Base-by-base conservation (phyloP, 495 filamentous ascomycete genomes). In the Immersiella caudata region DNA sequence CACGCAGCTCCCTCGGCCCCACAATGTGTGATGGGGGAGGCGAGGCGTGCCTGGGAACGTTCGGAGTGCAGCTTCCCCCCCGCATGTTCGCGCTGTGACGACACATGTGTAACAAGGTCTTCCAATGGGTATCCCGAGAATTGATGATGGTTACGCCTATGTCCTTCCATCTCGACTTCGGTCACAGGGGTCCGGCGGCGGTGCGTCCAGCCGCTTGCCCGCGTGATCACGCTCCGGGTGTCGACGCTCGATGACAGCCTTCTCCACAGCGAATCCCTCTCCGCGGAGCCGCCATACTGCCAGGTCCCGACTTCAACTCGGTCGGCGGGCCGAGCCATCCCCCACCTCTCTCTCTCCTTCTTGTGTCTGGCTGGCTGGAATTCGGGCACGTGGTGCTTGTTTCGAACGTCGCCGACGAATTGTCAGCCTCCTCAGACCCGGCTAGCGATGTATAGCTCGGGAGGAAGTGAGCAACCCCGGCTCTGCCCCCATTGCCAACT, bases 171-270 rank as follows among this genome's bases (percentile, higher is more conserved):
- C n/a, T 33, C 26, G 14, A n/a, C 25, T n/a, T 65, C n/a, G 51
- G 33, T 24, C 63, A 49, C 52, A 65, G 52, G 63, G 52, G n/a
- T 55, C 60, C 12, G 21, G 36, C 25, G 12, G 62, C 58, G 33
- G 35, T 29, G 16, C 12, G 52, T 65, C 56, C 66, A 68, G 64
- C 62, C 60, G 58, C 58, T 60, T 50, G 63, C 18, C 60, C 69
- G 62, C 67, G 67, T 71, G 63, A 71, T 71, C 66, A 68, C 35
- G 59, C 46, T 50, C 56, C 54, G 24, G 54, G 62, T 64, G 52
- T 60, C 59, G 52, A 66, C 33, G 57, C 14, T 62, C 40, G 40
- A 60, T 59, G 57, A 33, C 25, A 57, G 46, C 33, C 20, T 40
- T 67, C 60, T 57, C 51, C 62, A 61, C 66, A 35, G 57, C 63